Base-by-base conservation (phyloP, 208 protist genomes). In the Leishmania mexicana region DNA sequence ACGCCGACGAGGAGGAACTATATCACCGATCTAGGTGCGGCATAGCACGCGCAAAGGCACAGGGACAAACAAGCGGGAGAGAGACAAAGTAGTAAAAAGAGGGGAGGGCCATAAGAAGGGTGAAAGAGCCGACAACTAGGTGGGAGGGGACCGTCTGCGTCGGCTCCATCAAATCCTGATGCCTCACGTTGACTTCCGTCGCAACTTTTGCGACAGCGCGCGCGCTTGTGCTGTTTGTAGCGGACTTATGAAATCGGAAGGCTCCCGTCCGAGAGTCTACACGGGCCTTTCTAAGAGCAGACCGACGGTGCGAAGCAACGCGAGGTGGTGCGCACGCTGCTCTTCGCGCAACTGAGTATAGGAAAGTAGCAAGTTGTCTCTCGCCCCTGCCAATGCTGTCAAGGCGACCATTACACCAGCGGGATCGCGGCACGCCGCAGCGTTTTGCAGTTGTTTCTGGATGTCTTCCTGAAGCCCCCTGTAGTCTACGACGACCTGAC, bases 401-500 rank as follows among this genome's bases (percentile, higher is more conserved):
- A 62, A 19, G n/a, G 54, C 2, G 1, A 1, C 35, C 8, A 31
- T 31, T 17, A n/a, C 28, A 15, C 28, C 31, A 4, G 62, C 62
- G 8, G 62, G n/a, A 38, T 51, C 67, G 67, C 40, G 2, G 67
- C 31, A 74, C 45, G 74, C 5, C 2, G 75, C 35, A 42, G n/a
- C 0, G 0, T 62, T 62, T 7, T 40, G 54, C 17, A 84, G n/a
- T 13, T 51, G 60, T 2, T 21, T n/a, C 11, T 51, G 24, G 19
- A 71, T 51, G 64, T 75, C 67, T 3, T 79, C 75, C 53, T 84
- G 75, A 40, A 71, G 45, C 3, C 65, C 80, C 1, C 76, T 70
- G 45, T 71, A 76, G 45, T 67, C 80, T 38, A 68, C 80, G 47
- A 79, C 40, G 7, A 21, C 45, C 8, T 54, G 75, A 19, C 47